Percentiles rank a stretch among this genome's conserved stretches.
Evolutionary conservation across 2,329 filamentous ascomycete species (phyloP).

Genomic region (Chaetomiaceae sp.): DNA sequence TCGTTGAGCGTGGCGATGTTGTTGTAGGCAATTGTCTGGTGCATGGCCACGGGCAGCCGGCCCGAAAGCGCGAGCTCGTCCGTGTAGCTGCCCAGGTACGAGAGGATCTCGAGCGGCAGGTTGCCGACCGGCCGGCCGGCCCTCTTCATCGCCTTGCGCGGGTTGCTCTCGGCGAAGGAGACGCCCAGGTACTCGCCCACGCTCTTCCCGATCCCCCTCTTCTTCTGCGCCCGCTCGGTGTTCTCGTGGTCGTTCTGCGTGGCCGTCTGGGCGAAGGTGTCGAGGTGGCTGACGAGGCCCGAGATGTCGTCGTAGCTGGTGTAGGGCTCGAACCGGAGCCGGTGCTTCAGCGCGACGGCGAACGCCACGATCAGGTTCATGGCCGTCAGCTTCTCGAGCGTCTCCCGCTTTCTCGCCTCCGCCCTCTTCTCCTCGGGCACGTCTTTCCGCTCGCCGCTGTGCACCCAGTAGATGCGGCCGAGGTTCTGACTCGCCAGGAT

Average conservation of each 20-base stretch:
- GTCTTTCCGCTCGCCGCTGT: constrained; percentile 46
- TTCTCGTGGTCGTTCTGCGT: constrained; percentile 33
- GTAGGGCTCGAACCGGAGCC: constrained; percentile 67
- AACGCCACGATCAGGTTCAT: constrained; percentile 67
- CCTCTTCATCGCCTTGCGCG: constrained; percentile 61
- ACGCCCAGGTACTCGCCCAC: constrained; percentile 61
- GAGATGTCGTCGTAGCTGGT: constrained; percentile 62
- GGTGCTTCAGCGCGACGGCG: constrained; percentile 63
- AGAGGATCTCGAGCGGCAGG: constrained; percentile 64
- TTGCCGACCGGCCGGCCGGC: constrained; percentile 63
- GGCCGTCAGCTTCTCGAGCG: constrained; percentile 60
- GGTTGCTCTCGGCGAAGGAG: constrained; percentile 62
- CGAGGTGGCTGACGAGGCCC: constrained; percentile 55
- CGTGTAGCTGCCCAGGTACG: constrained; percentile 56
- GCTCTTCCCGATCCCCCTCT: constrained; percentile 40
- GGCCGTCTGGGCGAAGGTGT: constrained; percentile 55
- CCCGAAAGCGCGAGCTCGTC: constrained; percentile 48
- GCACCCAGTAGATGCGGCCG: constrained; percentile 77
- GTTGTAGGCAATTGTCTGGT: constrained; percentile 45
- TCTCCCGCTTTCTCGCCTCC: constrained; percentile 51
- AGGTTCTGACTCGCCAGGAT: constrained; percentile 60
- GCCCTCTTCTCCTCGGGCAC: constrained; percentile 41
- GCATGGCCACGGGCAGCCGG: constrained; percentile 41
- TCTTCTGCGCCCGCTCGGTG: constrained; percentile 26
- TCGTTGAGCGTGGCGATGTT: constrained; percentile 56